A percentile compares a stretch with the other conserved stretches of the same genome.
These are phyloP conservation scores for Fusarium bactridioides DNA, from an alignment of 2,329 filamentous ascomycete species.

Conservation along the genomic window DNA sequence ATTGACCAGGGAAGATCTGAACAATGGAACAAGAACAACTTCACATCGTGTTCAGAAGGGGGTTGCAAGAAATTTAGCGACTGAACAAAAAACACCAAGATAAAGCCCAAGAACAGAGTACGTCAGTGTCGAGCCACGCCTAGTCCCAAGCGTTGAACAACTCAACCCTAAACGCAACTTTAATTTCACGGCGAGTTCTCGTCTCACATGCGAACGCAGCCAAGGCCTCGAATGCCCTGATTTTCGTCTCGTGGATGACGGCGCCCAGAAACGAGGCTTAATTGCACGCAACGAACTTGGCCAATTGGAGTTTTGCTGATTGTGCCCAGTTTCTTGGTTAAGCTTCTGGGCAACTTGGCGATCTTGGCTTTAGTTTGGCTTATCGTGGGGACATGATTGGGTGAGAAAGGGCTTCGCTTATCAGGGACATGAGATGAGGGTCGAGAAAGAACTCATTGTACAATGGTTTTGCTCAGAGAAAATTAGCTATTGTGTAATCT, in stretches of 20 bases:
- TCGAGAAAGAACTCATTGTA: background rate
- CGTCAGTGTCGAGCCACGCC: constrained; percentile 18
- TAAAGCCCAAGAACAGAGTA: background rate
- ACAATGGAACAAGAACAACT: too few species aligned
- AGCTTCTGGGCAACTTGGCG: constrained; percentile 12
- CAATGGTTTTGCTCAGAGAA: background rate
- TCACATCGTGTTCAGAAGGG: background rate
- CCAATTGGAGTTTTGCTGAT: background rate
- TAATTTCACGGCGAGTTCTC: background rate
- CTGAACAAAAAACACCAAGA: background rate
- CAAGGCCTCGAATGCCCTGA: constrained; percentile 6
- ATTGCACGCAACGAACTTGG: background rate
- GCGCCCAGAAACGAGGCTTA: constrained; percentile 22
- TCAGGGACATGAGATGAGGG: background rate
- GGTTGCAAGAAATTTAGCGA: background rate
- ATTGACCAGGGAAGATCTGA: background rate
- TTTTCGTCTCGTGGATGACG: constrained; percentile 6
- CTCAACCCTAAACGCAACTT: constrained; percentile 7
- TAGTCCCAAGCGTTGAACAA: constrained; percentile 19
- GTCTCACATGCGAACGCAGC: background rate
- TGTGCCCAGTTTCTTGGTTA: background rate
- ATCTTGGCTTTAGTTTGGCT: background rate
- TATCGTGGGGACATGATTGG: background rate
- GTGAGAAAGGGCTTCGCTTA: background rate
- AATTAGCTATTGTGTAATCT: background rate